phyloP scores from a whole-genome alignment of 805 yeast species.

The Monosporozyma siamensis region DNA sequence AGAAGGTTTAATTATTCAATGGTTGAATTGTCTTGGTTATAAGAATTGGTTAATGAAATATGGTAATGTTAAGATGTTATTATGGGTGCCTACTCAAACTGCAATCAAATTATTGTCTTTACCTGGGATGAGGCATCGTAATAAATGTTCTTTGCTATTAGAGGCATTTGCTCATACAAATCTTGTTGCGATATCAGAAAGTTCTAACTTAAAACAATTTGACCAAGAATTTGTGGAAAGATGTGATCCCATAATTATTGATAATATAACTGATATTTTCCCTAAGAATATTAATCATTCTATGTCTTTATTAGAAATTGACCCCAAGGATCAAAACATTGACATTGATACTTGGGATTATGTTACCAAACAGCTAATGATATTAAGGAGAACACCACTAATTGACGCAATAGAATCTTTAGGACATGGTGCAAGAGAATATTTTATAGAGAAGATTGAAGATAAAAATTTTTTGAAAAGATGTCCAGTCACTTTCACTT shows the following conservation, averaged over 20 bases:
- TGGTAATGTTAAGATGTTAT: slow-evolving; percentile 66
- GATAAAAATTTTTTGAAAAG: slow-evolving; percentile 34
- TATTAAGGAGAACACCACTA: slow-evolving; percentile 38
- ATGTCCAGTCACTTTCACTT: slow-evolving; percentile 39
- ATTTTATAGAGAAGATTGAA: slow-evolving; percentile 31
- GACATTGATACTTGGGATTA: slow-evolving; percentile 56
- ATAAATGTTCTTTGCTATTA: slow-evolving; percentile 54
- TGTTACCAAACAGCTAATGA: slow-evolving; percentile 52
- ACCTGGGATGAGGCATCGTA: slow-evolving; percentile 42
- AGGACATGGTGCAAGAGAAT: slow-evolving; percentile 76
- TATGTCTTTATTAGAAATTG: slow-evolving; percentile 50
- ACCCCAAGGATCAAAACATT: slow-evolving; percentile 37
- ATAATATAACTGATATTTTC: slow-evolving; percentile 23
- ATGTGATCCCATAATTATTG: slow-evolving; percentile 28
- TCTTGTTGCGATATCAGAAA: slow-evolving; percentile 41
- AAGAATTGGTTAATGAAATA: slow-evolving; percentile 66
- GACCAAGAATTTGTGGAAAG: slow-evolving; percentile 12
- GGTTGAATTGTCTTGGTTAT: slow-evolving; percentile 58
- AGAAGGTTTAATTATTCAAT: slow-evolving; percentile 65
- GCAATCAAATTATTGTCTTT: slow-evolving; percentile 55
- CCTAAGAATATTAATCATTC: slow-evolving; percentile 24
- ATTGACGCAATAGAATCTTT: slow-evolving; percentile 41
- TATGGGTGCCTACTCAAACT: slow-evolving; percentile 54
- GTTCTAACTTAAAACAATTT: slow-evolving; percentile 15
- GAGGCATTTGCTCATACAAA: slow-evolving; percentile 54